Base-by-base conservation (phyloP, 352 stramenopile species). In the Phytophthora vignae region DNA sequence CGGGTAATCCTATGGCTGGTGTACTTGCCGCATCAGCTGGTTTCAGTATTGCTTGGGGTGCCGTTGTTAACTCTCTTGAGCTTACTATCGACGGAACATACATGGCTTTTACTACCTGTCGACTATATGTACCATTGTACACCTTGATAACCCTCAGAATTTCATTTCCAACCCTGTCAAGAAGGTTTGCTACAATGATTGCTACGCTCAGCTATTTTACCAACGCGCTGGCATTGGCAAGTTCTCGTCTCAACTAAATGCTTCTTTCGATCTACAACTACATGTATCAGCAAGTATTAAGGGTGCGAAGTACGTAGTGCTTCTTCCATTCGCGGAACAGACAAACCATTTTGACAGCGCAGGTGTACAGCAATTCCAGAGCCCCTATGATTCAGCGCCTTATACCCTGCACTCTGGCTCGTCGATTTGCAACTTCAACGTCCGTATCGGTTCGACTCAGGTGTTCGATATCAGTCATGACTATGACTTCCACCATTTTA, bases 161-260 rank as follows among this genome's bases (percentile, higher is more conserved):
- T 53, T 62, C 36, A 62, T 62, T n/a, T 62, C 38, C n/a, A 62
- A 62, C 7, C 55, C 55, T 9, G 55, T 62, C 0, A 62, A 62
- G 36, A 62, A 57, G 50, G 50, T 40, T 57, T 25, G 50, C n/a
- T 57, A 38, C 22, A 33, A 40, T 11, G 50, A 40, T 57, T 57
- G 27, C 6, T 57, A 57, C 11, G 50, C 50, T 1, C 50, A 57
- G 15, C 42, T 4, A 3, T 57, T 57, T 10, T 57, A 57, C 50
- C 50, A 57, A 14, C 50, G 50, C 10, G 22, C 50, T 40, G 50
- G 50, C 19, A 57, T 40, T 8, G 50, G 50, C 11, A 40, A 40
- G 27, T 11, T 22, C 5, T 19, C 22, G 25, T 42, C 50, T 12
- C 50, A 57, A 25, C 10, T 40, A 11, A 40, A 57, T 57, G 27